phyloP scores from a whole-genome alignment of 2,329 filamentous ascomycete genomes.

The Aspergillaceae sp. region DNA sequence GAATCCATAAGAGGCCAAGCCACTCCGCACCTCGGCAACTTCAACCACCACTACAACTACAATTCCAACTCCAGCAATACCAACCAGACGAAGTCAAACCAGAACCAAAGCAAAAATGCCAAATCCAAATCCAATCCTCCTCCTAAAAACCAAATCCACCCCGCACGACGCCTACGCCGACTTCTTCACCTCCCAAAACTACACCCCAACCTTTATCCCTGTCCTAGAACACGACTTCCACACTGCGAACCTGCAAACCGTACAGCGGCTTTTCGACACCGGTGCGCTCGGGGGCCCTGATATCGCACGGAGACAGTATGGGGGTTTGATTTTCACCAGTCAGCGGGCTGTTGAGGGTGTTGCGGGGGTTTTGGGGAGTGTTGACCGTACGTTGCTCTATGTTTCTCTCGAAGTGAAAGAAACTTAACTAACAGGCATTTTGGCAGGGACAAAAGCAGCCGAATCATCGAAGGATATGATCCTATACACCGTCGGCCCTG shows the following conservation, averaged over 20 bases:
- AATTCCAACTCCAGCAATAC: too few species aligned
- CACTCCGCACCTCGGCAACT: too few species aligned
- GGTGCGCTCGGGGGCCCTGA: slow-evolving; percentile 16
- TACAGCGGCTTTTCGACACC: slow-evolving; percentile 29
- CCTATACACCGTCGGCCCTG: slow-evolving; percentile 43
- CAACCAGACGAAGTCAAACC: too few species aligned
- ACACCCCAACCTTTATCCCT: slow-evolving; percentile 36
- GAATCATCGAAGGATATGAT: background rate
- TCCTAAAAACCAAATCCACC: slow-evolving; percentile 41
- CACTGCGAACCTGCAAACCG: slow-evolving; percentile 22
- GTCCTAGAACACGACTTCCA: slow-evolving; percentile 40
- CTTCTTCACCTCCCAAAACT: slow-evolving; percentile 30
- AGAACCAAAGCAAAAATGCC: too few species aligned
- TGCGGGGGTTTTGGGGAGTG: slow-evolving; percentile 25
- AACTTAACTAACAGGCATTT: too few species aligned
- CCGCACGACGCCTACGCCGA: slow-evolving; percentile 39
- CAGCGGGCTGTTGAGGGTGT: slow-evolving; percentile 43
- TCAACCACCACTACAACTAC: too few species aligned
- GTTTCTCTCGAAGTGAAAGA: background rate
- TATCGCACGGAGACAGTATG: slow-evolving; percentile 23
- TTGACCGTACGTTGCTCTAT: slow-evolving; percentile 15
- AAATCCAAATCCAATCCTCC: slow-evolving; percentile 28
- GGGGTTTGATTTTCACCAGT: slow-evolving; percentile 43
- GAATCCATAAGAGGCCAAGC: too few species aligned
- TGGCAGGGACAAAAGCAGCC: background rate